Evolutionary conservation across 192 early-diverging fungal genomes (phyloP), one percentile per base, ranked within the genome.

Genomic region (Haplosporangium gracile): DNA sequence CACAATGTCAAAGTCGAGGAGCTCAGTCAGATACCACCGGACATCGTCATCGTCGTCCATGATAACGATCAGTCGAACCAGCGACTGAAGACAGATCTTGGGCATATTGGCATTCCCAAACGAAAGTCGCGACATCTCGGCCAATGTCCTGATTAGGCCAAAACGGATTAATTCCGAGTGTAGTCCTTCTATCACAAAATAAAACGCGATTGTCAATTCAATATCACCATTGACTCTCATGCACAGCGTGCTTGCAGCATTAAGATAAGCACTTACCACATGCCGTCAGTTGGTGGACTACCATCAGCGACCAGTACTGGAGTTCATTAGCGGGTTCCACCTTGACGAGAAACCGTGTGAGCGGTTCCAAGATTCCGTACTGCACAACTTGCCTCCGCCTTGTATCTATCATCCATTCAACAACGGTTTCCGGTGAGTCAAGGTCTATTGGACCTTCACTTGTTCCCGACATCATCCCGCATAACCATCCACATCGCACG

Each of bases 81-180:
- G 80, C 47, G 93, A 89, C 76, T 97, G 95, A 77, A 97, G 83
- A 82, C 95, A 97, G 15, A 95, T 90, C 72, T 95, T 96, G 63
- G 96, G 96, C 94, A 96, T 95, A 68, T 92, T 96, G 11, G 93
- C 92, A 75, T 96, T 97, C 13, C 96, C 96, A 85, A 96, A 96
- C 9, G 94, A 95, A n/a, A 93, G 83, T 11, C 95, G 87, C 1
- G 95, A 90, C 93, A 96, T 92, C 43, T 84, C 80, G 0, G 93
- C 94, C 42, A 97, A 73, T 13, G 95, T 77, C 24, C 79, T 80
- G 69, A 97, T 89, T 57, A 96, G 88, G 0, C 90, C 93, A 29
- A 43, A 70, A 22, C 60, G 49, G 32, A 85, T 79, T 4, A 85
- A 49, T 6, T 75, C 74, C 1, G 68, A 34, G 29, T 85, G 78